A percentile compares a stretch with the other conserved stretches of the same genome.
phyloP scores from a whole-genome alignment of 768 basidiomycete genomes.

The Leccinellum luteum region DNA sequence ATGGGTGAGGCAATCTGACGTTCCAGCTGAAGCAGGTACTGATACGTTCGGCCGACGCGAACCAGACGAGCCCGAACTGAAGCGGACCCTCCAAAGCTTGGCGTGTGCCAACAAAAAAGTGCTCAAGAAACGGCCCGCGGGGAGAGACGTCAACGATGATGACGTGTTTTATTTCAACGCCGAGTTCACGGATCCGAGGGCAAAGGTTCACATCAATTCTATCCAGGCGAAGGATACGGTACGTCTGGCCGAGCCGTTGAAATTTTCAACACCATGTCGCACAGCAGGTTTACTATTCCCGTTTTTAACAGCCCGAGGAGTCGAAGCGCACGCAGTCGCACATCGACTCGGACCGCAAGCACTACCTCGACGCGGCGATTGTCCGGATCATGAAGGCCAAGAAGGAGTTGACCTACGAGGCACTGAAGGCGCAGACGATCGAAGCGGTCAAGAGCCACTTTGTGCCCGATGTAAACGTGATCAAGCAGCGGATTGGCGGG shows the following conservation, averaged over 20 bases:
- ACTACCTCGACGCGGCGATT: constrained; percentile 89
- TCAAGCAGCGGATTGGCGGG: constrained; percentile 81
- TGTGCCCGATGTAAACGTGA: constrained; percentile 75
- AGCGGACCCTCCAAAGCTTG: constrained; percentile 87
- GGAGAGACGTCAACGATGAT: constrained; percentile 70
- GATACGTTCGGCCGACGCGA: background rate
- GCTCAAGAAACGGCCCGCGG: constrained; percentile 72
- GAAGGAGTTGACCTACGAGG: constrained; percentile 78
- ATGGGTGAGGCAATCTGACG: constrained; percentile 56
- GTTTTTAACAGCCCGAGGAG: constrained; percentile 68
- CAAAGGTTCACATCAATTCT: constrained; percentile 89
- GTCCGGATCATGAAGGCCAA: constrained; percentile 95
- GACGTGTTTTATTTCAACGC: constrained; percentile 84
- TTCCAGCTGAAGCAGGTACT: background rate
- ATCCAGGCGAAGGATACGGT: constrained; percentile 94
- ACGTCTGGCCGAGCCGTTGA: constrained; percentile 27
- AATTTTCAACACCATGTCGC: background rate
- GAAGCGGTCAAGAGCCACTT: constrained; percentile 88
- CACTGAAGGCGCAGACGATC: constrained; percentile 79
- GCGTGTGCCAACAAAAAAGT: constrained; percentile 91
- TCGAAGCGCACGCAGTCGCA: constrained; percentile 74
- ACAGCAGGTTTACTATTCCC: background rate
- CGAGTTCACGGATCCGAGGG: constrained; percentile 73
- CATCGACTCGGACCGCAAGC: constrained; percentile 84
- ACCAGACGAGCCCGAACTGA: constrained; percentile 68